Evolutionary conservation across 1,284 basidiomycete species (phyloP), one percentile per base, ranked within the genome.

Genomic region (Xerocomus tenax): DNA sequence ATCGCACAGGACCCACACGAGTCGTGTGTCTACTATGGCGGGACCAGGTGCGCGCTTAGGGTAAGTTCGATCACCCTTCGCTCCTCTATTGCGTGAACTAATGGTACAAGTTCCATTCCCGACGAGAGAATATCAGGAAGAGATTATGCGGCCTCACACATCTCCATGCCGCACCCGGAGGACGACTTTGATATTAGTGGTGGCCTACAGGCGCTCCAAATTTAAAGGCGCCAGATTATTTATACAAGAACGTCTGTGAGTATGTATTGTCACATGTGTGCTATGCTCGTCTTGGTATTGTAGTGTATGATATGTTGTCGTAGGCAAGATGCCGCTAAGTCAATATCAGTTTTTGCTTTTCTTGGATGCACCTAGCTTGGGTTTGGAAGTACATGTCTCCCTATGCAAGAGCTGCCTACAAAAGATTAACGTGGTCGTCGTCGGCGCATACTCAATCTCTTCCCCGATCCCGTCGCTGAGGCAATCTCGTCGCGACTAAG

Each of bases 401-500:
- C 34, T 18, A 16, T 36, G 8, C 34, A 36, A 36, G 34, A 16
- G 8, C 36, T 38, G 5, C 18, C 8, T 19, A 19, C 18, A n/a
- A 18, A n/a, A 36, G 1, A 12, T 42, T 48, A 50, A 55, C 45
- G 54, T 21, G 52, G 53, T 26, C 55, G 53, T 26, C 55, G 53
- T 41, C 53, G 48, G 39, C 52, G 57, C 28, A 51, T 54, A 29
- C 36, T 32, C 36, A 19, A 34, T 30, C 52, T 54, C 34, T 50
- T 56, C 10, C 47, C 47, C 18, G 51, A 48, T 55, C 74, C 66
- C 49, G 73, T 64, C 50, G 72, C 71, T 4, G 69, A 65, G 32
- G 57, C 67, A 26, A 89, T 75, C 25, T 90, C 87, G 23, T 75
- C 71, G 57, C 65, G 71, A 52, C 75, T 77, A 15, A 90, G 74